These are phyloP conservation scores for Perkinsus olseni DNA, from an alignment of 169 alveolate species.

Conservation along the genomic window DNA sequence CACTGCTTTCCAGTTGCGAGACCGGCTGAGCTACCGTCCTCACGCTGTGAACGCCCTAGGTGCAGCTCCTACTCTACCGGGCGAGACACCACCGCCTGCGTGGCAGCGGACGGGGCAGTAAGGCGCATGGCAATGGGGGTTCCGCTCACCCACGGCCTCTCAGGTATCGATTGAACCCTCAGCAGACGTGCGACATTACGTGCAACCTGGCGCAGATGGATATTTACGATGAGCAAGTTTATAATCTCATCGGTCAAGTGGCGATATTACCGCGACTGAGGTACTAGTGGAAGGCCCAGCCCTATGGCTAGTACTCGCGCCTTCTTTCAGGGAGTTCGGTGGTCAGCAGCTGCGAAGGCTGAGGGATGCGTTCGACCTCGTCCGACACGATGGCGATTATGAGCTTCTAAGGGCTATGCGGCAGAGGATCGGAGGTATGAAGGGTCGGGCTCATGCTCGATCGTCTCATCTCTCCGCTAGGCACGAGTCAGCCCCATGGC, in stretches of 20 bases:
- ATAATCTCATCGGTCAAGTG: background rate
- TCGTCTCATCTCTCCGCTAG: background rate
- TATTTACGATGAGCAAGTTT: background rate
- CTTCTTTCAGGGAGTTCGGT: background rate
- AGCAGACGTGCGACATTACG: background rate
- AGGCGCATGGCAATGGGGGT: background rate
- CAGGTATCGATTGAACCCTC: background rate
- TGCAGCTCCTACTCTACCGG: background rate
- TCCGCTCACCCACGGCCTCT: background rate
- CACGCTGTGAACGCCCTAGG: background rate
- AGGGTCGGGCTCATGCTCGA: background rate
- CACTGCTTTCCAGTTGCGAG: background rate
- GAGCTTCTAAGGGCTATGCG: background rate
- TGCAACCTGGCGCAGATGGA: background rate
- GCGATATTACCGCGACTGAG: background rate
- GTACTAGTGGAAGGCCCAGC: too few relatives aligned
- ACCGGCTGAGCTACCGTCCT: background rate
- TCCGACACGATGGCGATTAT: background rate
- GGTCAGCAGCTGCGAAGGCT: background rate
- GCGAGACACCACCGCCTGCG: background rate
- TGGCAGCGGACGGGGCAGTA: background rate
- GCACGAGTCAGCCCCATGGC: background rate
- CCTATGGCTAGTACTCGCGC: background rate
- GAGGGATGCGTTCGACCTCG: background rate
- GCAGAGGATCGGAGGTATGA: background rate